A percentile compares a stretch with the other conserved stretches of the same genome.
Conservation (phyloP, 495 filamentous ascomycete species). For the Aspergillus sclerotioniger region DNA sequence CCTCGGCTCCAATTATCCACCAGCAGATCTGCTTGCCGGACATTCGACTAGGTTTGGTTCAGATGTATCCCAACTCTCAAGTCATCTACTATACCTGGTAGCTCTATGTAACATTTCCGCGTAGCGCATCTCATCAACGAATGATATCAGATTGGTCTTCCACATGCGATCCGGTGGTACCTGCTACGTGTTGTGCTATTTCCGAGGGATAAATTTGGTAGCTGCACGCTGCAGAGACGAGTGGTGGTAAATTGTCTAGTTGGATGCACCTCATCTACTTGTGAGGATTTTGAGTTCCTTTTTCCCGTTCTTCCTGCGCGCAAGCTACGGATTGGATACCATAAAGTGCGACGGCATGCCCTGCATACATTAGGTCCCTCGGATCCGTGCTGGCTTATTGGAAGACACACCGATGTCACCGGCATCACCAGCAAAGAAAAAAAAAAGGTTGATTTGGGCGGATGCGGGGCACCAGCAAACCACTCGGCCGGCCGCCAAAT, state of each 20-base stretch:
- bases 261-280: background rate
- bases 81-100: too few species aligned
- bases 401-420: background rate
- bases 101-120: background rate
- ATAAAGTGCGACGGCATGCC: slow-evolving; percentile 14
- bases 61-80: too few species aligned
- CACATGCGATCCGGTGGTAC: background rate
- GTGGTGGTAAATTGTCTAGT: slow-evolving; percentile 1
- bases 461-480: slow-evolving; percentile 19
- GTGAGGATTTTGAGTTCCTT: slow-evolving; percentile 1
- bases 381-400: slow-evolving; percentile 7
- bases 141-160: slow-evolving; percentile 4
- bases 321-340: slow-evolving; percentile 21
- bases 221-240: background rate
- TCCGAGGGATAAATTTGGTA: background rate
- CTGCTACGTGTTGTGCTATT: background rate
- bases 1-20: background rate
- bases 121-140: background rate
- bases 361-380: slow-evolving; percentile 19
- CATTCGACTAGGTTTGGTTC: background rate
- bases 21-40: background rate
- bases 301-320: background rate
- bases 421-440: slow-evolving; percentile 11
- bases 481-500: background rate
- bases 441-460: slow-evolving; percentile 5